Evolutionary conservation across 768 basidiomycete species (phyloP).

Genomic region (Daedaleopsis nitida): DNA sequence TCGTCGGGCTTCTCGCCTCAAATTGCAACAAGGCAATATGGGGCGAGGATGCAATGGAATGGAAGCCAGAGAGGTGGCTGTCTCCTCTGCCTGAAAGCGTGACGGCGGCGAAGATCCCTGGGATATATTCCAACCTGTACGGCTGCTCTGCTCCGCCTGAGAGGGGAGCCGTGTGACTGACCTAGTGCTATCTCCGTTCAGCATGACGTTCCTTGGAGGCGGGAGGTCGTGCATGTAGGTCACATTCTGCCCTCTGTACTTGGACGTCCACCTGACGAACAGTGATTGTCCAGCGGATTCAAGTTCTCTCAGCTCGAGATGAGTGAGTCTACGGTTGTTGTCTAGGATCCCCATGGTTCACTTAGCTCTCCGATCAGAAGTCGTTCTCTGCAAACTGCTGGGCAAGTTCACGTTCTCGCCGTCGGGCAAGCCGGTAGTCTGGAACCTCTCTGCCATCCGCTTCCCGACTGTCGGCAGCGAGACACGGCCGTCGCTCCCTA

Average conservation of each 20-base stretch:
- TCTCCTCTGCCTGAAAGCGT: constrained; percentile 40
- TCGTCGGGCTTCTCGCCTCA: constrained; percentile 38
- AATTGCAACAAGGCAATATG: constrained; percentile 46
- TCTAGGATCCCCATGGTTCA: too few relatives aligned
- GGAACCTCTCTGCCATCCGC: constrained; percentile 21
- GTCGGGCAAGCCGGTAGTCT: constrained; percentile 8
- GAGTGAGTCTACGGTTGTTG: constrained; percentile 36
- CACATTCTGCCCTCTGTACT: neutral
- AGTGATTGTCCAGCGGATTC: constrained; percentile 42
- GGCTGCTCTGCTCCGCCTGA: constrained; percentile 2
- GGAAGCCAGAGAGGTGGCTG: constrained; percentile 56
- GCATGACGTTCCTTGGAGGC: constrained; percentile 49
- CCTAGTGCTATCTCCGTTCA: constrained; percentile 15
- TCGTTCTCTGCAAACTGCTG: constrained; percentile 20
- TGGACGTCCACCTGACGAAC: neutral
- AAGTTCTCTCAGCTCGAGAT: constrained; percentile 58
- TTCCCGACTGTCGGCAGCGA: constrained; percentile 18
- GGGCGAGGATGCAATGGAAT: constrained; percentile 50
- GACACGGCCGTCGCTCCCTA: constrained; percentile 9
- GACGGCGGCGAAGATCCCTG: constrained; percentile 41
- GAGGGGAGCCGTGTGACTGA: too few relatives aligned
- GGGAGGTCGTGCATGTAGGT: constrained; percentile 49
- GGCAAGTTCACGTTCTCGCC: constrained; percentile 18
- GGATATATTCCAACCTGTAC: constrained; percentile 48
- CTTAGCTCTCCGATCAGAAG: constrained; percentile 12